Evolutionary conservation across 768 basidiomycete genomes (phyloP).

Genomic region (Mycena rebaudengoi): DNA sequence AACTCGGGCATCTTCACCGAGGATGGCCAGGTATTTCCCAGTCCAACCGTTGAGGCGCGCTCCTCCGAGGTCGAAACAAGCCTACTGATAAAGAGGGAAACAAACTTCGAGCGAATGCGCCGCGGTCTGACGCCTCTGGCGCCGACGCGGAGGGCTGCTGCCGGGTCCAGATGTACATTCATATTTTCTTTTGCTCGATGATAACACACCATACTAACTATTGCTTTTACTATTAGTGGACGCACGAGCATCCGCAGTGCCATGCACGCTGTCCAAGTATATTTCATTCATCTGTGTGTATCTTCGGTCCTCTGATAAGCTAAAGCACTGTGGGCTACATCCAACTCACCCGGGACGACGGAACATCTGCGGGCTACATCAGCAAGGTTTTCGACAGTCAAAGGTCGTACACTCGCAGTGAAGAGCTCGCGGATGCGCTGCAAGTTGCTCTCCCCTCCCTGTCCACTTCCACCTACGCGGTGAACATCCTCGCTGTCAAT

Average conservation of each 20-base stretch:
- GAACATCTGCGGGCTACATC: background rate
- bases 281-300: background rate
- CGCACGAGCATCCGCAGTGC: too few species aligned
- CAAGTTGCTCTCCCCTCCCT: background rate
- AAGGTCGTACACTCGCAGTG: constrained; percentile 6
- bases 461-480: background rate
- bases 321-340: constrained; percentile 3
- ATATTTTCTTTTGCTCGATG: too few species aligned
- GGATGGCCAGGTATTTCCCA: background rate
- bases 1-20: background rate
- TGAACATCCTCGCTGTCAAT: constrained; percentile 1
- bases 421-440: background rate
- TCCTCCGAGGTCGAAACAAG: background rate
- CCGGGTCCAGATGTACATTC: too few species aligned
- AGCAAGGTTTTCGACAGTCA: constrained; percentile 9
- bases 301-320: background rate
- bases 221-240: too few species aligned
- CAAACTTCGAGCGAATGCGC: constrained; percentile 6
- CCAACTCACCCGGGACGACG: background rate
- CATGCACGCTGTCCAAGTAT: constrained; percentile 3
- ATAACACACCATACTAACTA: too few species aligned
- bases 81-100: background rate
- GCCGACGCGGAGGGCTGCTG: background rate
- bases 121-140: constrained; percentile 13
- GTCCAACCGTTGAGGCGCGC: background rate